Percentiles rank a stretch among this genome's conserved stretches.
Conservation (phyloP, 2,329 filamentous ascomycete genomes). For the Aquanectria penicillioides region DNA sequence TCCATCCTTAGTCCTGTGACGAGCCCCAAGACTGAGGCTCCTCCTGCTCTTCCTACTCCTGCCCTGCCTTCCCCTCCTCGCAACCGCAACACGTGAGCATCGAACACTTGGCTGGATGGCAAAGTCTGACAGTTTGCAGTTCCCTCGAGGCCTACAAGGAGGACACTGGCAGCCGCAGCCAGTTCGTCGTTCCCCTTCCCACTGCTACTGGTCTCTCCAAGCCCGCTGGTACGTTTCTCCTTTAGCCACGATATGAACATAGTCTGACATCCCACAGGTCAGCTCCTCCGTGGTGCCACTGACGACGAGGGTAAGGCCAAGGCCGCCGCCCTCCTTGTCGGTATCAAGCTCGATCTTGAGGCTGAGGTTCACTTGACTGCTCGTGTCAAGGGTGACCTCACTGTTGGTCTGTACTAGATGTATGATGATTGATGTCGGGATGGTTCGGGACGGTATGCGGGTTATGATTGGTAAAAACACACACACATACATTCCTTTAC, state of each 20-base stretch:
- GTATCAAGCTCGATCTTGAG: conserved; percentile 71
- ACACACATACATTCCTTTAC: too few relatives aligned
- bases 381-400: conserved; percentile 68
- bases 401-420: conserved; percentile 52
- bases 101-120: not conserved
- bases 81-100: not conserved
- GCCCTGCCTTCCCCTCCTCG: not conserved
- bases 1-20: not conserved
- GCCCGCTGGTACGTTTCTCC: conserved; percentile 39
- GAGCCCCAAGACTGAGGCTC: not conserved
- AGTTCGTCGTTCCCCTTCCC: conserved; percentile 41
- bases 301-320: conserved; percentile 68
- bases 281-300: conserved; percentile 65
- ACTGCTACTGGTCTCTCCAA: conserved; percentile 49
- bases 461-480: too few relatives aligned
- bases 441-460: too few relatives aligned
- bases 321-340: conserved; percentile 66
- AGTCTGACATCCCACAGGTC: conserved; percentile 46
- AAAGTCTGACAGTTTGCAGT: not conserved
- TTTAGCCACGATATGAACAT: too few relatives aligned
- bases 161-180: too few relatives aligned
- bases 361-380: conserved; percentile 71
- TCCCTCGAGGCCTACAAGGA: conserved; percentile 31
- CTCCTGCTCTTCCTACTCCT: not conserved
- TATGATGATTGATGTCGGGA: too few relatives aligned